Conservation (phyloP, 257 asterid genomes). For the Scutellaria baicalensis region DNA sequence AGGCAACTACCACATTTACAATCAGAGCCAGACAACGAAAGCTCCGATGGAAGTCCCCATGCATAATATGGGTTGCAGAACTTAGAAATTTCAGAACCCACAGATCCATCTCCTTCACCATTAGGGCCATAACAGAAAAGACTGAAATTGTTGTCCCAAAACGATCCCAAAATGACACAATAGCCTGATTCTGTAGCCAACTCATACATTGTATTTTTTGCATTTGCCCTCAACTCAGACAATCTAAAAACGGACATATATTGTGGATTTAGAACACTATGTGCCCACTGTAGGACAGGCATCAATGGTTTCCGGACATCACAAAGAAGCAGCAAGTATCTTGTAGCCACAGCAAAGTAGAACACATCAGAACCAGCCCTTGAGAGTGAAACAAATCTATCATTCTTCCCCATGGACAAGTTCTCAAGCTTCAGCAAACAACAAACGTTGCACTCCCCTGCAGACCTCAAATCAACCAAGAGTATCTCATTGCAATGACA, state of each 20-base stretch:
- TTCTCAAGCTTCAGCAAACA: constrained; percentile 54
- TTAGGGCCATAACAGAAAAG: constrained; percentile 66
- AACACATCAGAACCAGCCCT: constrained; percentile 47
- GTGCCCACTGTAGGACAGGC: constrained; percentile 66
- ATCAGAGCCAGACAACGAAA: constrained; percentile 39
- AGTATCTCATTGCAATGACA: constrained; percentile 43
- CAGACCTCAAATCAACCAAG: constrained; percentile 55
- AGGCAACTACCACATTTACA: constrained; percentile 62
- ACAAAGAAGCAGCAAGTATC: constrained; percentile 46
- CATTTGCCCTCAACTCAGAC: constrained; percentile 51
- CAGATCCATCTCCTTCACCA: constrained; percentile 10
- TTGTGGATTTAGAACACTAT: constrained; percentile 46
- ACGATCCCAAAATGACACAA: constrained; percentile 76
- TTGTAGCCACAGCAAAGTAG: constrained; percentile 43
- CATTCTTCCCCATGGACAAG: constrained; percentile 32
- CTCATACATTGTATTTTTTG: constrained; percentile 29
- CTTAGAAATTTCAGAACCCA: constrained; percentile 32
- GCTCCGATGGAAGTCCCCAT: constrained; percentile 49
- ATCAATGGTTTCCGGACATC: constrained; percentile 53
- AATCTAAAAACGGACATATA: constrained; percentile 41
- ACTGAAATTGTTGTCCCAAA: constrained; percentile 62
- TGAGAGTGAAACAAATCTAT: constrained; percentile 51
- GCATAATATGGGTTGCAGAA: constrained; percentile 37
- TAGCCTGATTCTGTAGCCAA: constrained; percentile 69
- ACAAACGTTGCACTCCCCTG: constrained; percentile 21